These are phyloP conservation scores for Apiospora malaysiana DNA, from an alignment of 2,329 filamentous ascomycete genomes.

Conservation along the genomic window DNA sequence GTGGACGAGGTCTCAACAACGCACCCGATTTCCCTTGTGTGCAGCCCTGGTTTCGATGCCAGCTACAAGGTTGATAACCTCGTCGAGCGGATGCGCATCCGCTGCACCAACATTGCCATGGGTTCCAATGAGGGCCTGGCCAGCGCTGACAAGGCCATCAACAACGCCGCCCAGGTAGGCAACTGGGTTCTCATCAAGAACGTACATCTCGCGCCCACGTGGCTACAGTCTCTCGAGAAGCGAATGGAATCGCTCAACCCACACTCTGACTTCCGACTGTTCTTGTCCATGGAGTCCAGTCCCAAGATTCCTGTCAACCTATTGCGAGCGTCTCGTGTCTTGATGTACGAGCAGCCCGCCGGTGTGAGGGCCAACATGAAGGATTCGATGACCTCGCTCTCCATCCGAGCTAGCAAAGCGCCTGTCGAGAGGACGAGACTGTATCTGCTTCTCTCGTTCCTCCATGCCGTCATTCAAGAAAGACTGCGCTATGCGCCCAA, in stretches of 20 bases:
- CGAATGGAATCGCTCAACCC: constrained; percentile 94
- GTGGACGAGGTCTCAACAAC: constrained; percentile 83
- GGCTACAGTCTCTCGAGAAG: constrained; percentile 97
- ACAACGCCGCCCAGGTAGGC: constrained; percentile 87
- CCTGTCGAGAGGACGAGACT: constrained; percentile 90
- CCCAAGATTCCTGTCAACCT: constrained; percentile 97
- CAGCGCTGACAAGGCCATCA: constrained; percentile 94
- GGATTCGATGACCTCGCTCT: constrained; percentile 87
- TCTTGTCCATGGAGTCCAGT: constrained; percentile 97
- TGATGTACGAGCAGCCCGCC: constrained; percentile 98
- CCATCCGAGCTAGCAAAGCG: constrained; percentile 75
- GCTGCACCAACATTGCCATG: constrained; percentile 98
- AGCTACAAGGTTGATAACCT: constrained; percentile 98
- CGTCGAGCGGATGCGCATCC: constrained; percentile 81
- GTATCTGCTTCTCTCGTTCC: constrained; percentile 89
- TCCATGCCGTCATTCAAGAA: constrained; percentile 96
- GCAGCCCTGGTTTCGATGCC: constrained; percentile 95
- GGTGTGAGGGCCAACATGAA: constrained; percentile 98
- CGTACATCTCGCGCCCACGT: constrained; percentile 92
- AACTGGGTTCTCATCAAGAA: constrained; percentile 99
- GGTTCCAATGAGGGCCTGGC: constrained; percentile 93
- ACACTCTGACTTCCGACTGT: constrained; percentile 89
- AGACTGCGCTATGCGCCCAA: constrained; percentile 91
- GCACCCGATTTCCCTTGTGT: constrained; percentile 88
- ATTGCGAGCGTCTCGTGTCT: constrained; percentile 86